A percentile compares a stretch with the other conserved stretches of the same genome.
phyloP scores from a whole-genome alignment of 2,329 filamentous ascomycete genomes.

The Fusarium sp. region DNA sequence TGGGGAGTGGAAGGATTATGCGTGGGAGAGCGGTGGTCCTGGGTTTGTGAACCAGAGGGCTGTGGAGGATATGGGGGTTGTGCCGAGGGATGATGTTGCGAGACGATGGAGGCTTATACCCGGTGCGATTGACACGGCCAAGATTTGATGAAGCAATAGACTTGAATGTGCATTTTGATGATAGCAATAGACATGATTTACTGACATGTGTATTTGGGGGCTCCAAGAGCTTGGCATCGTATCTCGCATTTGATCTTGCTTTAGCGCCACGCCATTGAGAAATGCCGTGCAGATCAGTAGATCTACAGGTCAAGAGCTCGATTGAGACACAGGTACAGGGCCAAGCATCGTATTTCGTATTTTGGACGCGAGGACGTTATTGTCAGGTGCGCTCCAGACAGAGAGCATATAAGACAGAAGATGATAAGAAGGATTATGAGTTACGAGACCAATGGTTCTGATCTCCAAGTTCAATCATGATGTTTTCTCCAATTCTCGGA shows the following conservation, averaged over 20 bases:
- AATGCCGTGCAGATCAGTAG: conserved; percentile 23
- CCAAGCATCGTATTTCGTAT: conserved; percentile 13
- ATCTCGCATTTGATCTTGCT: conserved; percentile 28
- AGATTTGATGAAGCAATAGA: conserved; percentile 39
- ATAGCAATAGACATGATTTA: not conserved
- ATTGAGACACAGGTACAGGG: not conserved
- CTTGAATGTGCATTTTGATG: not conserved
- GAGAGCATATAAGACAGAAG: too few relatives aligned
- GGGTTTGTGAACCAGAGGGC: conserved; percentile 55
- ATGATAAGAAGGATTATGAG: too few relatives aligned
- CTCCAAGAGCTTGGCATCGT: conserved; percentile 9
- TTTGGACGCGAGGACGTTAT: not conserved
- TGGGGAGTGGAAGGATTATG: conserved; percentile 70
- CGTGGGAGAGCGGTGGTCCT: conserved; percentile 70
- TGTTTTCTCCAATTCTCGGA: fast-evolving
- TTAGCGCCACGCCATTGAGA: conserved; percentile 21
- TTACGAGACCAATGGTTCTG: too few relatives aligned
- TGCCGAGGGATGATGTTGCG: conserved; percentile 47
- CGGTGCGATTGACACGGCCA: conserved; percentile 37
- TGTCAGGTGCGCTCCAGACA: too few relatives aligned
- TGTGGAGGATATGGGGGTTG: conserved; percentile 39
- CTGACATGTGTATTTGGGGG: not conserved
- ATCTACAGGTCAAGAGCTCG: not conserved
- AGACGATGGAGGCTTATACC: conserved; percentile 44
- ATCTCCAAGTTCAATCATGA: conserved; percentile 5